Percentiles rank a stretch among this genome's conserved stretches.
Evolutionary conservation across 352 stramenopile species (phyloP).

Genomic region (Globisporangium spinosum): DNA sequence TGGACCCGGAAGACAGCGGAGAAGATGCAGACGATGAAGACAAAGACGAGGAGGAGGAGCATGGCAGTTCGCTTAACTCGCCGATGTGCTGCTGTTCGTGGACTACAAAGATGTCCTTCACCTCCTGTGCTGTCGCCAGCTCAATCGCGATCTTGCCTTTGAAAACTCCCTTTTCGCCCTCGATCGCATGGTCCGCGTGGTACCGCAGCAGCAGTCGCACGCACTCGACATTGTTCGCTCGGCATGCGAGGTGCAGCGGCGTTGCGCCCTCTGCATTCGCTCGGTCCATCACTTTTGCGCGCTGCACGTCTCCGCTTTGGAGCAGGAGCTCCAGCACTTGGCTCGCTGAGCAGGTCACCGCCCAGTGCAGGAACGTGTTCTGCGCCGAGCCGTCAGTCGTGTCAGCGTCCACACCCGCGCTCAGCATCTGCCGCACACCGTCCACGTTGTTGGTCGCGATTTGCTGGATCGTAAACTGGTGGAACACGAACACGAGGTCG

Average conservation of each 20-base stretch:
- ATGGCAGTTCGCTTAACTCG: not conserved
- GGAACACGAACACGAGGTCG: conserved; percentile 76
- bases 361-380: conserved; percentile 79
- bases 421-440: conserved; percentile 58
- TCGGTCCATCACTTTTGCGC: conserved; percentile 39
- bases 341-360: conserved; percentile 63
- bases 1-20: conserved; percentile 4
- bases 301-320: conserved; percentile 29
- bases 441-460: conserved; percentile 60
- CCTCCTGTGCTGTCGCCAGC: conserved; percentile 44
- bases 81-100: conserved; percentile 5
- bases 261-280: conserved; percentile 72
- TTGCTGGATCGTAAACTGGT: conserved; percentile 86
- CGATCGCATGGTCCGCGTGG: conserved; percentile 38
- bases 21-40: not conserved
- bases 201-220: conserved; percentile 46
- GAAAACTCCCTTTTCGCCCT: conserved; percentile 42
- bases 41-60: not conserved
- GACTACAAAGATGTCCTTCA: conserved; percentile 34
- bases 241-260: conserved; percentile 70
- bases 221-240: conserved; percentile 49
- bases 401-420: conserved; percentile 45
- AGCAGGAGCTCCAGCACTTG: conserved; percentile 53
- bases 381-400: conserved; percentile 50
- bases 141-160: conserved; percentile 54